Percentiles rank a stretch among this genome's conserved stretches.
Conservation (phyloP, 2,329 filamentous ascomycete genomes). For the Aspergillus novofumigatus region DNA sequence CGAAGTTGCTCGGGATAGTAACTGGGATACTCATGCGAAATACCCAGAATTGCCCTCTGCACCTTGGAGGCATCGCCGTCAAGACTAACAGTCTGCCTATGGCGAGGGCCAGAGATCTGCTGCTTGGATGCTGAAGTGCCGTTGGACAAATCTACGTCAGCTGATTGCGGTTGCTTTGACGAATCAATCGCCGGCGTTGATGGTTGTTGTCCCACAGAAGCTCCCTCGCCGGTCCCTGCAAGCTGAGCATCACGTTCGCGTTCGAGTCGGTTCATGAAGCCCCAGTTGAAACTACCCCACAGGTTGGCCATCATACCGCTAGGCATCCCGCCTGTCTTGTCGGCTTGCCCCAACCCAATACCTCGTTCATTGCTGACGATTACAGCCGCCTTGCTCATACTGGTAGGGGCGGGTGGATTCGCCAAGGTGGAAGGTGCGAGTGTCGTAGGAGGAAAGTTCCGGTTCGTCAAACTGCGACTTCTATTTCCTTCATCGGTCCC, state of each 20-base stretch:
- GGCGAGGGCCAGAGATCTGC: slow-evolving; percentile 30
- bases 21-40: slow-evolving; percentile 59
- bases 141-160: slow-evolving; percentile 18
- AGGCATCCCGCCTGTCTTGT: slow-evolving; percentile 67
- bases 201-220: slow-evolving; percentile 12
- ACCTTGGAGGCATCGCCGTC: slow-evolving; percentile 42
- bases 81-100: slow-evolving; percentile 56
- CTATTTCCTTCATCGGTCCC: slow-evolving; percentile 32
- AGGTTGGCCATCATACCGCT: slow-evolving; percentile 87
- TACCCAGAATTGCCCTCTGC: slow-evolving; percentile 29
- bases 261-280: slow-evolving; percentile 59
- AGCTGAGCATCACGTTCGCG: slow-evolving; percentile 46
- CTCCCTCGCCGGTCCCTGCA: slow-evolving; percentile 20
- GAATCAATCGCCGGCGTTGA: slow-evolving; percentile 24
- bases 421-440: slow-evolving; percentile 80
- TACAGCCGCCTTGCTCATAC: slow-evolving; percentile 80
- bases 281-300: slow-evolving; percentile 88
- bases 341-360: slow-evolving; percentile 57
- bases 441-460: slow-evolving; percentile 55
- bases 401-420: slow-evolving; percentile 77
- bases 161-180: slow-evolving; percentile 17
- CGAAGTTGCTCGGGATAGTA: slow-evolving; percentile 77
- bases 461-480: slow-evolving; percentile 28
- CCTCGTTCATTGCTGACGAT: slow-evolving; percentile 73
- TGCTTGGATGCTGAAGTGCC: slow-evolving; percentile 21